Conservation (phyloP, 495 filamentous ascomycete genomes). For the Hypoxylon intermedium region DNA sequence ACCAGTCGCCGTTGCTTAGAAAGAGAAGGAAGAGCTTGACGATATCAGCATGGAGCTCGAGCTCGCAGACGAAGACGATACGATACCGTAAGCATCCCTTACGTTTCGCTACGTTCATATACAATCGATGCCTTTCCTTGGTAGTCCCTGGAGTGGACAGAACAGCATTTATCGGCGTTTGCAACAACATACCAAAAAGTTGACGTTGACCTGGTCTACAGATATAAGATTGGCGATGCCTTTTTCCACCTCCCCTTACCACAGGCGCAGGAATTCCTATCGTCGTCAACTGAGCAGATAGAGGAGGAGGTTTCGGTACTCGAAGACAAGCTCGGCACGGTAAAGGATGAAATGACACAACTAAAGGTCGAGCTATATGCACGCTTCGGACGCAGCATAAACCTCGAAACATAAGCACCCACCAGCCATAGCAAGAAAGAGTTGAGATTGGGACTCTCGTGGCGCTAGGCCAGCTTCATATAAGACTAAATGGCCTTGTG, state of each 20-base stretch:
- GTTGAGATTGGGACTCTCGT: not conserved
- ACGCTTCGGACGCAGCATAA: slow-evolving; percentile 93
- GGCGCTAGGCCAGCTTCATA: not conserved
- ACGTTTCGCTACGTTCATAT: not conserved
- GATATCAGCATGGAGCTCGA: slow-evolving; percentile 91
- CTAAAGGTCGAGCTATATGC: slow-evolving; percentile 93
- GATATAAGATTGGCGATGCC: slow-evolving; percentile 95
- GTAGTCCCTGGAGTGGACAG: too few relatives aligned
- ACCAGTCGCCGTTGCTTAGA: slow-evolving; percentile 70
- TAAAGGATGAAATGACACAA: slow-evolving; percentile 84
- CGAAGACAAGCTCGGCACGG: slow-evolving; percentile 73
- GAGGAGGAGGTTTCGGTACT: slow-evolving; percentile 76
- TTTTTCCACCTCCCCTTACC: slow-evolving; percentile 85
- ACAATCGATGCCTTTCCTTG: not conserved
- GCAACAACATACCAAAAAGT: not conserved
- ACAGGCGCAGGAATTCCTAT: slow-evolving; percentile 85
- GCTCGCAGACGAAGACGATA: slow-evolving; percentile 92
- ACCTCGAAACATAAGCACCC: slow-evolving; percentile 79
- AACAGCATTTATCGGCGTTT: not conserved
- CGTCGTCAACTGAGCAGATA: slow-evolving; percentile 71
- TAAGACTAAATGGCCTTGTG: not conserved
- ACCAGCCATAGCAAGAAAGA: not conserved
- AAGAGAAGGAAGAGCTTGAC: slow-evolving; percentile 97
- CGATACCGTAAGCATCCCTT: slow-evolving; percentile 71
- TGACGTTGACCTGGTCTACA: slow-evolving; percentile 47